Evolutionary conservation across 2,329 filamentous ascomycete genomes (phyloP).

Genomic region (Curvularia sp.): DNA sequence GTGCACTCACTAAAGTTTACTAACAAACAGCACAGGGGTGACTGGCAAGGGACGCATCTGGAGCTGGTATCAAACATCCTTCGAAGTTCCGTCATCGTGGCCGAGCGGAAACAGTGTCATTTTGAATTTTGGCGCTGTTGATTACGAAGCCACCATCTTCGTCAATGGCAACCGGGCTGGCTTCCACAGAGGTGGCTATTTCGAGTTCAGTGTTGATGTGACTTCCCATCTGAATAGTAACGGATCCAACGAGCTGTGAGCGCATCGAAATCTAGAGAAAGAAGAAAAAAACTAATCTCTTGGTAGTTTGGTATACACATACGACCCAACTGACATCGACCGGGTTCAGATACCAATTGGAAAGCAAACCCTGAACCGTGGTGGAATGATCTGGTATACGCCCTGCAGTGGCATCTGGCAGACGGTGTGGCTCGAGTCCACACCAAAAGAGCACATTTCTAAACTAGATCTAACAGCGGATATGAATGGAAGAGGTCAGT

Average conservation of each 20-base stretch:
- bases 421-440: conserved; percentile 73
- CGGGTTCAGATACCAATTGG: conserved; percentile 68
- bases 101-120: conserved; percentile 52
- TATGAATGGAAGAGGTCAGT: conserved; percentile 44
- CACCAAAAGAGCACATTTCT: conserved; percentile 64
- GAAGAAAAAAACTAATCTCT: not conserved
- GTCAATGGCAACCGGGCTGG: conserved; percentile 63
- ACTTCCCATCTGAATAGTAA: conserved; percentile 56
- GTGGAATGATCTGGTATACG: conserved; percentile 71
- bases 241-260: conserved; percentile 63
- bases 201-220: conserved; percentile 66
- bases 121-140: conserved; percentile 66
- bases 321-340: conserved; percentile 69
- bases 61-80: conserved; percentile 61
- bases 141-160: conserved; percentile 65
- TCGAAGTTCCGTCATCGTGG: conserved; percentile 60
- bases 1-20: conserved; percentile 46
- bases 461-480: conserved; percentile 65
- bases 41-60: conserved; percentile 50
- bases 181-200: conserved; percentile 68
- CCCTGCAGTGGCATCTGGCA: conserved; percentile 80
- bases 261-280: conserved; percentile 3
- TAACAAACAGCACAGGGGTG: conserved; percentile 51
- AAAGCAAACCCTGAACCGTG: conserved; percentile 66
- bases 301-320: conserved; percentile 68